A percentile compares a stretch with the other conserved stretches of the same genome.
These are phyloP conservation scores for Camelina laxa DNA, from an alignment of 345 rosid genomes.

Conservation along the genomic window DNA sequence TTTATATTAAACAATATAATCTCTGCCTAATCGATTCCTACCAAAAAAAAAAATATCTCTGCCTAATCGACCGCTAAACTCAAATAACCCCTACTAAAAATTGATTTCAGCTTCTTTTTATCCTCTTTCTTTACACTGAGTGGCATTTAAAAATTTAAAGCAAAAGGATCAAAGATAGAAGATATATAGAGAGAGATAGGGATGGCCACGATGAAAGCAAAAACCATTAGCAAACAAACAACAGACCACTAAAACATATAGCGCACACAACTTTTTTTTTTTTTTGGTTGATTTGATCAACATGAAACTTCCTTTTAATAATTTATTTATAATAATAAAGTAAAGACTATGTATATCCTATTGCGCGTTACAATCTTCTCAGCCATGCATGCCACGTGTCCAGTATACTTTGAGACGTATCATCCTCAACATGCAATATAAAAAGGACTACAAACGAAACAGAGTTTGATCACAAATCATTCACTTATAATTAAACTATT, in stretches of 20 bases:
- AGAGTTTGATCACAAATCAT: constrained; percentile 10
- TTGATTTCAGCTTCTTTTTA: background rate
- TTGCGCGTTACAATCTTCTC: constrained; percentile 24
- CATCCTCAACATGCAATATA: constrained; percentile 39
- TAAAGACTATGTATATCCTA: constrained; percentile 13
- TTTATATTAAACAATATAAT: background rate
- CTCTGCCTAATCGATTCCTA: too few relatives aligned
- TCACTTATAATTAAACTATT: background rate
- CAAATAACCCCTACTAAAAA: too few relatives aligned
- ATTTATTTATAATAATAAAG: background rate
- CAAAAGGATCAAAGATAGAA: constrained; percentile 13
- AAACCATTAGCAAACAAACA: constrained; percentile 24
- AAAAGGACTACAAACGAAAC: constrained; percentile 6
- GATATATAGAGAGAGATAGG: constrained; percentile 19
- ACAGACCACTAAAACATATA: constrained; percentile 17
- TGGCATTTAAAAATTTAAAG: constrained; percentile 27
- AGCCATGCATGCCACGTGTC: constrained; percentile 37
- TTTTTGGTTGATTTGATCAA: background rate
- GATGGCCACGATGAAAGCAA: constrained; percentile 33
- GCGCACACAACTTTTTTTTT: constrained; percentile 9
- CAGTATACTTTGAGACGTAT: background rate
- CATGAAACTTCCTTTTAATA: background rate
- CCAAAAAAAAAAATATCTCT: too few relatives aligned
- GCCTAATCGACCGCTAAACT: too few relatives aligned
- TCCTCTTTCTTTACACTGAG: constrained; percentile 13